These are phyloP conservation scores for Xylariaceae sp. DNA, from an alignment of 2,329 filamentous ascomycete species.

Conservation along the genomic window DNA sequence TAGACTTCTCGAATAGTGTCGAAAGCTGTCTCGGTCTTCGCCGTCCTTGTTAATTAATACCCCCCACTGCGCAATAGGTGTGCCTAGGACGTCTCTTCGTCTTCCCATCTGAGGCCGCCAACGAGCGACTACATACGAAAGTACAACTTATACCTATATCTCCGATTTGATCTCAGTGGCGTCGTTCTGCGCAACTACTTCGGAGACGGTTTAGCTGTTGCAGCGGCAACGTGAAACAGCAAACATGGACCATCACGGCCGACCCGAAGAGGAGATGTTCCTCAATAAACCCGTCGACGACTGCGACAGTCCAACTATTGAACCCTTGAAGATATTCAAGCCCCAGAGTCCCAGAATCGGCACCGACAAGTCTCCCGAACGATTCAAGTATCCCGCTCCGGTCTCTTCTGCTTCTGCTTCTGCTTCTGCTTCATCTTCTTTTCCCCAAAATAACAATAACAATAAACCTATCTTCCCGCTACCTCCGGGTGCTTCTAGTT, in stretches of 20 bases:
- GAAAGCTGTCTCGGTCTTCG: neutral
- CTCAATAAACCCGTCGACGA: slow-evolving; percentile 54
- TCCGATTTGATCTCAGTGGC: slow-evolving; percentile 21
- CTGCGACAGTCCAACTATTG: slow-evolving; percentile 70
- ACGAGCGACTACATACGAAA: slow-evolving; percentile 13
- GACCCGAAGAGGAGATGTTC: slow-evolving; percentile 79
- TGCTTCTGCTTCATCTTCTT: too few relatives aligned
- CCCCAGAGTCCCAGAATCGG: slow-evolving; percentile 59
- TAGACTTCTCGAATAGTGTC: neutral
- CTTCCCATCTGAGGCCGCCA: slow-evolving; percentile 6
- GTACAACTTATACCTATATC: slow-evolving; percentile 21
- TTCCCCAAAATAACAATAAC: too few relatives aligned
- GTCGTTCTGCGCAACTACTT: slow-evolving; percentile 22
- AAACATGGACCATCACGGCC: slow-evolving; percentile 53
- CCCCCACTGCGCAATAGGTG: too few relatives aligned
- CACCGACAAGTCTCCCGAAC: slow-evolving; percentile 33
- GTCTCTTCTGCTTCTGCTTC: slow-evolving; percentile 26
- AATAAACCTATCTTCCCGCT: slow-evolving; percentile 56
- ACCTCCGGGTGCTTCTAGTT: slow-evolving; percentile 64
- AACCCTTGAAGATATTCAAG: slow-evolving; percentile 81
- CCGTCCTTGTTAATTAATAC: neutral
- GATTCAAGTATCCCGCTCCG: slow-evolving; percentile 49
- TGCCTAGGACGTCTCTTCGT: neutral
- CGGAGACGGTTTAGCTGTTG: slow-evolving; percentile 2
- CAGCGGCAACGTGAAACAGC: slow-evolving; percentile 24